phyloP scores from a whole-genome alignment of 192 early-diverging fungal species.

The Coemansia sp. region DNA sequence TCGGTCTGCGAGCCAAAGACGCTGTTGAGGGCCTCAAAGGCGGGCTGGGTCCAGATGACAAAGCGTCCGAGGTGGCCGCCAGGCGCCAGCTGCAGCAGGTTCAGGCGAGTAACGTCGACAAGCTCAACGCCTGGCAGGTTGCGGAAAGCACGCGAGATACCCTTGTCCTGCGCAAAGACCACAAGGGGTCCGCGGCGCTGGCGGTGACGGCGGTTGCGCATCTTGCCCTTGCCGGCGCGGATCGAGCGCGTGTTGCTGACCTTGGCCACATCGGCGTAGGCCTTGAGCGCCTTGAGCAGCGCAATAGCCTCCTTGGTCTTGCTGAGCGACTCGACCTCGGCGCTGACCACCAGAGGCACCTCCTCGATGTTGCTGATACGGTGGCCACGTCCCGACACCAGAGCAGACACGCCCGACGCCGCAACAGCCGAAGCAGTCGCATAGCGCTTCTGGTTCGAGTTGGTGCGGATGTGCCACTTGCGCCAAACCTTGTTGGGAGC shows the following conservation, averaged over 20 bases:
- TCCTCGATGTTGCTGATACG: slow-evolving; percentile 87
- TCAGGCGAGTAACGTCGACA: slow-evolving; percentile 83
- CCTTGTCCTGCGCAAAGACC: slow-evolving; percentile 91
- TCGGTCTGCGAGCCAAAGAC: slow-evolving; percentile 87
- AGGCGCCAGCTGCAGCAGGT: slow-evolving; percentile 97
- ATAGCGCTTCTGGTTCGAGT: slow-evolving; percentile 97
- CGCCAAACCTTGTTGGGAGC: slow-evolving; percentile 99
- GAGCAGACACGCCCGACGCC: slow-evolving; percentile 83
- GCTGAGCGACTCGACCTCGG: slow-evolving; percentile 74
- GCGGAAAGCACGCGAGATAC: slow-evolving; percentile 92
- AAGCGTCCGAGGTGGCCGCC: slow-evolving; percentile 99
- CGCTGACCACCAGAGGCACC: slow-evolving; percentile 86
- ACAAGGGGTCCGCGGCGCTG: slow-evolving; percentile 96
- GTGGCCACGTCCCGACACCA: slow-evolving; percentile 97
- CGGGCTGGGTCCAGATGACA: slow-evolving; percentile 96
- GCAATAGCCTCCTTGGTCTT: slow-evolving; percentile 94
- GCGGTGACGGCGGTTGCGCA: slow-evolving; percentile 93
- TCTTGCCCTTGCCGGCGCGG: slow-evolving; percentile 96
- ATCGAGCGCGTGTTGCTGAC: slow-evolving; percentile 92
- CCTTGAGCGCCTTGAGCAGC: slow-evolving; percentile 87
- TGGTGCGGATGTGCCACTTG: slow-evolving; percentile 99
- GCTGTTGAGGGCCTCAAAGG: slow-evolving; percentile 88
- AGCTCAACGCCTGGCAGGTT: slow-evolving; percentile 98
- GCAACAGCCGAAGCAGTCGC: slow-evolving; percentile 96
- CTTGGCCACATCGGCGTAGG: slow-evolving; percentile 93